Evolutionary conservation across 2,329 filamentous ascomycete genomes (phyloP), one percentile per base, ranked within the genome.

Genomic region (Clonostachys sp.): DNA sequence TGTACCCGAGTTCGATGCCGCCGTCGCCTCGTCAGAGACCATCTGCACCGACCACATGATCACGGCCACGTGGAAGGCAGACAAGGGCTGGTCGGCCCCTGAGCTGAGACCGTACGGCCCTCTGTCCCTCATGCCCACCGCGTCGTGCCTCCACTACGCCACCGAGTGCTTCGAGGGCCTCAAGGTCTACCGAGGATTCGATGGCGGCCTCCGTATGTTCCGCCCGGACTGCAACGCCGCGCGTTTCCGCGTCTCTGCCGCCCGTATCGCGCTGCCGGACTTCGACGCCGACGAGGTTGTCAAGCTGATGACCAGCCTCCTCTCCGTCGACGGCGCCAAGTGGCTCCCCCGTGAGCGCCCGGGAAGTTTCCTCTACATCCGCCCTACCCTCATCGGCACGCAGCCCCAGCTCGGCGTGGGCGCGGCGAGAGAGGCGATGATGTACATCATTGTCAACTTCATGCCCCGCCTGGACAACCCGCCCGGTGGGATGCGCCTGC

Each of bases 41-140:
- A 70, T 82, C 61, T 80, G 78, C 74, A 91, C 88, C 53, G 91
- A 96, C 74, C 91, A 96, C 75, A 95, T 96, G 90, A 75, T 94
- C 58, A 85, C 83, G 45, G 85, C 76, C 17, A 70, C 72, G 46
- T 95, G 90, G 89, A 82, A 76, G 34, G 68, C 65, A 17, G 62
- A 71, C 41, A 61, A 68, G 17, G 90, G 90, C 57, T 95, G 90
- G 90, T 75, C 77, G 36, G 74, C 79, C 2, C 90, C 90, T 2
- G 77, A 86, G 57, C 77, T 95, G 49, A 80, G 82, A 63, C 87
- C 89, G 20, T 94, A 89, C 66, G 87, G 87, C 0, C 86, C 88
- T 12, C 71, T 95, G 46, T 77, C 77, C 53, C 81, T 95, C 59
- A 86, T 89, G 72, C 90, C 90, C 34, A 91, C 86, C 5, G 88